Evolutionary conservation across 2,329 filamentous ascomycete genomes (phyloP).

Genomic region (Fusarium algeriense): DNA sequence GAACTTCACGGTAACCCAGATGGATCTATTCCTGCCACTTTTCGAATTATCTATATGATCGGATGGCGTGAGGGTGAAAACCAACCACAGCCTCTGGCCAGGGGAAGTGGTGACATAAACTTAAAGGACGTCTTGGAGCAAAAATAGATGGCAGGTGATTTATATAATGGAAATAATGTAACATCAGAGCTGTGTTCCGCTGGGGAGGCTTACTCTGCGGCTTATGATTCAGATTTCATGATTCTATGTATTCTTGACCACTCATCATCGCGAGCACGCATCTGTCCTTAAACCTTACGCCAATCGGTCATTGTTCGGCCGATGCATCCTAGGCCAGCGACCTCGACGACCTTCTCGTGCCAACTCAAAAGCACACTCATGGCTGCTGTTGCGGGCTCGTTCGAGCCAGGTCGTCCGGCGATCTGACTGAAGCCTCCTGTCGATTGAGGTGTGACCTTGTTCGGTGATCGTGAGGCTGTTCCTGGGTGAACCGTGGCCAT

Average conservation of each 20-base stretch:
- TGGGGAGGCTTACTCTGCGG: neutral
- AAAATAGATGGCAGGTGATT: constrained; percentile 50
- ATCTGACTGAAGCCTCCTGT: constrained; percentile 90
- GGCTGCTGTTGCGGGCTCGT: constrained; percentile 81
- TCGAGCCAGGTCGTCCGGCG: constrained; percentile 64
- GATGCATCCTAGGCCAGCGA: constrained; percentile 91
- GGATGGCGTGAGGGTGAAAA: constrained; percentile 90
- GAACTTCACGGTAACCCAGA: constrained; percentile 87
- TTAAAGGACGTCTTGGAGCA: constrained; percentile 81
- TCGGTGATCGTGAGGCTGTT: constrained; percentile 58
- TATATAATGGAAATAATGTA: constrained; percentile 28
- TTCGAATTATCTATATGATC: constrained; percentile 98
- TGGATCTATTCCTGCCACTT: constrained; percentile 86
- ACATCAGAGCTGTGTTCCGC: constrained; percentile 11
- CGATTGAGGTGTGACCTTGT: constrained; percentile 74
- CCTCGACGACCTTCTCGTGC: constrained; percentile 98
- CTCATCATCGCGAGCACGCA: constrained; percentile 22
- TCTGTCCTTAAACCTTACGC: constrained; percentile 71
- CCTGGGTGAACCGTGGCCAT: constrained; percentile 70
- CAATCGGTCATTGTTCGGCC: constrained; percentile 96
- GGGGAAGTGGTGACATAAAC: constrained; percentile 88
- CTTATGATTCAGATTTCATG: constrained; percentile 27
- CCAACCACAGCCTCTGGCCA: constrained; percentile 82
- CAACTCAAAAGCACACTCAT: constrained; percentile 98
- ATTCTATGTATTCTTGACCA: constrained; percentile 38